Percentiles rank a stretch among this genome's conserved stretches.
These are phyloP conservation scores for Phytophthora cactorum DNA, from an alignment of 352 stramenopile genomes.

Conservation along the genomic window DNA sequence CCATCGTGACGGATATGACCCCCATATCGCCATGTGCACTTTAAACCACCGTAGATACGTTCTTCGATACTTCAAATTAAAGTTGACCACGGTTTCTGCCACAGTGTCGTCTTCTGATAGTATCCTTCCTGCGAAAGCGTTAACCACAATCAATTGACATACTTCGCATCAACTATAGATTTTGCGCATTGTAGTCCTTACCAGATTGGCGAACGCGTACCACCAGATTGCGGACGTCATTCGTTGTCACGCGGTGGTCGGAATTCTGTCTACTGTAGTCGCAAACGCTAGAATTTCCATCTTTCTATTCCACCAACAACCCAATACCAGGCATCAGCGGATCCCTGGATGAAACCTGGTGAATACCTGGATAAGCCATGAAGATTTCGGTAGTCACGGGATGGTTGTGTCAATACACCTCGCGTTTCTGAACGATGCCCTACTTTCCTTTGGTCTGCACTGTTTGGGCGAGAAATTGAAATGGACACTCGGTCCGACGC, in stretches of 20 bases:
- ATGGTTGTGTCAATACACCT: conserved; percentile 11
- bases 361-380: conserved; percentile 21
- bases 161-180: too few species aligned
- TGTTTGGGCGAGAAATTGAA: conserved; percentile 10
- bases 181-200: neutral
- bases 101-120: conserved; percentile 10
- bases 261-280: conserved; percentile 7
- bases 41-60: conserved; percentile 2
- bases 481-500: neutral
- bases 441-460: neutral
- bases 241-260: conserved; percentile 5
- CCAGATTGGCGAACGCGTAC: neutral
- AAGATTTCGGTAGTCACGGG: neutral
- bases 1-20: conserved; percentile 1
- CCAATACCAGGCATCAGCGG: conserved; percentile 9
- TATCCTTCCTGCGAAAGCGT: neutral
- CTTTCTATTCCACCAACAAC: neutral
- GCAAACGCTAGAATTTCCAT: neutral
- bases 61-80: conserved; percentile 2
- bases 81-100: conserved; percentile 1
- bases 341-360: conserved; percentile 3
- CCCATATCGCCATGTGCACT: conserved; percentile 7
- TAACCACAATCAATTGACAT: too few species aligned
- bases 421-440: conserved; percentile 1
- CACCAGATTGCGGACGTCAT: conserved; percentile 3